These are phyloP conservation scores for Didymella keratinophila DNA, from an alignment of 2,329 filamentous ascomycete species.

Conservation along the genomic window DNA sequence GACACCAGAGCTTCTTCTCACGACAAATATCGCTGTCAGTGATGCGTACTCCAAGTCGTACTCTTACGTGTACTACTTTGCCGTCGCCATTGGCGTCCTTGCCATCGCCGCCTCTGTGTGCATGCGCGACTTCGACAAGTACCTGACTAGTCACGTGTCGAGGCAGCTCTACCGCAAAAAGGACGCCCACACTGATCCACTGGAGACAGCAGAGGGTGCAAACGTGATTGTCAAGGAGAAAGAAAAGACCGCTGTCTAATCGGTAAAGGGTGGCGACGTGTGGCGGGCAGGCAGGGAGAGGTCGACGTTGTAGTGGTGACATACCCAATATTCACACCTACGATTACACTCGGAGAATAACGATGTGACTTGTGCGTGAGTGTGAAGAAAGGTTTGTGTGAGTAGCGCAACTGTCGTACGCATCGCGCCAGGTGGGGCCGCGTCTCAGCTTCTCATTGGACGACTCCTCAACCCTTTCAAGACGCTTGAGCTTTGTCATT, in stretches of 20 bases:
- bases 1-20: constrained; percentile 23
- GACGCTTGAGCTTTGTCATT: too few relatives aligned
- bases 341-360: too few relatives aligned
- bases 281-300: too few relatives aligned
- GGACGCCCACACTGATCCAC: constrained; percentile 15
- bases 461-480: too few relatives aligned
- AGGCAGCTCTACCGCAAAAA: constrained; percentile 26
- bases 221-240: neutral
- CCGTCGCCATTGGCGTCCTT: constrained; percentile 27
- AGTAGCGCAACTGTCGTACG: too few relatives aligned
- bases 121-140: constrained; percentile 30
- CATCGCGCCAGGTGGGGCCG: too few relatives aligned
- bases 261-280: too few relatives aligned
- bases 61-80: constrained; percentile 34
- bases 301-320: too few relatives aligned
- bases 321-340: too few relatives aligned
- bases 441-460: too few relatives aligned
- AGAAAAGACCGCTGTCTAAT: neutral
- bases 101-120: constrained; percentile 24
- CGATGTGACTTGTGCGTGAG: too few relatives aligned
- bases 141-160: constrained; percentile 30
- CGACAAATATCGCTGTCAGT: constrained; percentile 23
- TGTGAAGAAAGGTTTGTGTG: too few relatives aligned
- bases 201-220: constrained; percentile 8
- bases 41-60: constrained; percentile 28